These are phyloP conservation scores for Ampelomyces quisqualis DNA, from an alignment of 2,329 filamentous ascomycete species.

Conservation along the genomic window DNA sequence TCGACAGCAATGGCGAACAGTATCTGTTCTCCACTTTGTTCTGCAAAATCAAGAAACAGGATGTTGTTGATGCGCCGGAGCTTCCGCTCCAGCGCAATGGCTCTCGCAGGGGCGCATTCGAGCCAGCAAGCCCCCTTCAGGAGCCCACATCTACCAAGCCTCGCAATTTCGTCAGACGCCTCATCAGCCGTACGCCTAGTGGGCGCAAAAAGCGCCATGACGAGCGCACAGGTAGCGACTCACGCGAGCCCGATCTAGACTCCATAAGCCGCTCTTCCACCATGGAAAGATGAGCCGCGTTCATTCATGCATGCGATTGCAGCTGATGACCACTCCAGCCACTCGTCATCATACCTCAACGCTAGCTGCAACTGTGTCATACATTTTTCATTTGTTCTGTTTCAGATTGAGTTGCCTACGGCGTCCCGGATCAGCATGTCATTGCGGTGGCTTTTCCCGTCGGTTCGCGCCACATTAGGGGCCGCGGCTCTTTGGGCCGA, in stretches of 20 bases:
- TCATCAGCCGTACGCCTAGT: constrained; percentile 49
- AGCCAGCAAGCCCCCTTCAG: constrained; percentile 30
- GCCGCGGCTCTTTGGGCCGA: constrained; percentile 14
- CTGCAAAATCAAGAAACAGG: constrained; percentile 74
- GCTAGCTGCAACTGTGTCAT: constrained; percentile 18
- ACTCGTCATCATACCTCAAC: constrained; percentile 18
- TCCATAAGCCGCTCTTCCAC: constrained; percentile 41
- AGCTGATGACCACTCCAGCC: constrained; percentile 23
- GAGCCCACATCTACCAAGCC: constrained; percentile 37
- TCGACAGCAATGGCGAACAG: constrained; percentile 84
- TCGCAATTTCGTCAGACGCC: constrained; percentile 43
- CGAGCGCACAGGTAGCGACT: constrained; percentile 34
- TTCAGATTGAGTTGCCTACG: constrained; percentile 10
- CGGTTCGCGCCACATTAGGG: constrained; percentile 10
- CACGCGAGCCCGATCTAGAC: constrained; percentile 35
- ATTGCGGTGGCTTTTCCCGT: constrained; percentile 5
- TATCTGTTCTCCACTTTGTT: constrained; percentile 95
- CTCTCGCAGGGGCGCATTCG: constrained; percentile 30
- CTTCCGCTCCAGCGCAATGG: constrained; percentile 18
- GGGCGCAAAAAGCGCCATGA: constrained; percentile 44
- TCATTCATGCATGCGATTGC: constrained; percentile 16
- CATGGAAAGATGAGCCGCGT: constrained; percentile 32
- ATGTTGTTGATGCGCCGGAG: constrained; percentile 47
- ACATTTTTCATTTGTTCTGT: constrained; percentile 23
- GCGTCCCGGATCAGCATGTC: constrained; percentile 7